These are phyloP conservation scores for Moniliella sp. DNA, from an alignment of 1,284 basidiomycete species.

Conservation along the genomic window DNA sequence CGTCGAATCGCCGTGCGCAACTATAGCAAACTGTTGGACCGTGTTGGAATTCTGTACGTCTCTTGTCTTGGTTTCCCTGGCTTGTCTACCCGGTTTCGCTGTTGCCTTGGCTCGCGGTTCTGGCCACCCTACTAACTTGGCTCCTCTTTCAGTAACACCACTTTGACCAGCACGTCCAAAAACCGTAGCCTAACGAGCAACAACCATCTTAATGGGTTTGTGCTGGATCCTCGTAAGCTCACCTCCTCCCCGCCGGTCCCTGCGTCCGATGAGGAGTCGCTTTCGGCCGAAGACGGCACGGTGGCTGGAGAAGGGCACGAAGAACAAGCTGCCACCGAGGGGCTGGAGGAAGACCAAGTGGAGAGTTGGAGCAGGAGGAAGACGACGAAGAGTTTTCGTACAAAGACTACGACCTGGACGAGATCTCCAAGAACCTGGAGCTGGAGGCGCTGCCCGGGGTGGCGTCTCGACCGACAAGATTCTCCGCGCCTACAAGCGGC, in stretches of 20 bases:
- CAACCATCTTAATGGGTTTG: slow-evolving; percentile 3
- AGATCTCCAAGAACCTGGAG: background rate
- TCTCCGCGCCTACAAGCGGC: too few species aligned
- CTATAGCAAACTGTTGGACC: slow-evolving; percentile 42
- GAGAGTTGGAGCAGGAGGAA: background rate
- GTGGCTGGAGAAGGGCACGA: background rate
- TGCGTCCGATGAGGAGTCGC: too few species aligned
- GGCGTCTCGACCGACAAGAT: too few species aligned
- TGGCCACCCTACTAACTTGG: background rate
- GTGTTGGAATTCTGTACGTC: slow-evolving; percentile 43
- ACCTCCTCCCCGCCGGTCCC: too few species aligned
- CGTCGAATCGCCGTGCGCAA: slow-evolving; percentile 46
- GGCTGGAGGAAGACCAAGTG: background rate
- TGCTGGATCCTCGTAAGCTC: too few species aligned
- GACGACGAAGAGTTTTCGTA: background rate
- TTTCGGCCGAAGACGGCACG: too few species aligned
- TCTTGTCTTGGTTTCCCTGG: slow-evolving; percentile 46
- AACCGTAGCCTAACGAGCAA: slow-evolving; percentile 3
- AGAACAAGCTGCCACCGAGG: background rate
- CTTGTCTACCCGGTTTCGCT: background rate
- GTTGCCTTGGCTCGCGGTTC: slow-evolving; percentile 4
- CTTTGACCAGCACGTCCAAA: slow-evolving; percentile 4
- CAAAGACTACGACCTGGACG: background rate
- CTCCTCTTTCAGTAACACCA: slow-evolving; percentile 2
- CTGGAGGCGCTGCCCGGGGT: too few species aligned